Evolutionary conservation across 2,329 filamentous ascomycete species (phyloP).

Genomic region (Teratosphaeria gauchensis): DNA sequence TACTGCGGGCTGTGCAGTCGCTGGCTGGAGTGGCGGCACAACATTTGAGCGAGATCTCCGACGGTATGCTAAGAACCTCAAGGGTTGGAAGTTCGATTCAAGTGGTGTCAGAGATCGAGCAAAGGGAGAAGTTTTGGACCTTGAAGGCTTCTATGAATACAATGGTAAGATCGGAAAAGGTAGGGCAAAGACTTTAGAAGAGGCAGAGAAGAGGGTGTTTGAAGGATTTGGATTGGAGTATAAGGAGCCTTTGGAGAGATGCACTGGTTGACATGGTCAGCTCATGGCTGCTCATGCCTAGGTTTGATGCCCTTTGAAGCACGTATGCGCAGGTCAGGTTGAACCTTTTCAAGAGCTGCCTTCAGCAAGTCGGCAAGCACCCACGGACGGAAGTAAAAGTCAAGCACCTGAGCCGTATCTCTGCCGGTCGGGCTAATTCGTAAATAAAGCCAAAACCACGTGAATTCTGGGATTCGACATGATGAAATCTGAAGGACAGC

Average conservation of each 20-base stretch:
- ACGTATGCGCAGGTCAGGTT: not conserved
- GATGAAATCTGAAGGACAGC: not conserved
- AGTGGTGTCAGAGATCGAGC: constrained; percentile 65
- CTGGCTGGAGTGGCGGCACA: constrained; percentile 75
- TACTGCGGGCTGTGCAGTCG: constrained; percentile 75
- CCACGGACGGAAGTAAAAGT: not conserved
- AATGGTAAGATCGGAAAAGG: constrained; percentile 35
- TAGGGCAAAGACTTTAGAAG: constrained; percentile 47
- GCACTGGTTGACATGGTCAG: constrained; percentile 31
- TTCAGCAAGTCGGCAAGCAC: not conserved
- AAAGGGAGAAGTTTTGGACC: constrained; percentile 62
- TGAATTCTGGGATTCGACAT: not conserved
- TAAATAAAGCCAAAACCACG: not conserved
- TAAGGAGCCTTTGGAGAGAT: constrained; percentile 34
- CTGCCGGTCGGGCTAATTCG: not conserved
- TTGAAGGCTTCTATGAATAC: constrained; percentile 73
- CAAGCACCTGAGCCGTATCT: not conserved
- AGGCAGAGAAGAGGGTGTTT: constrained; percentile 75
- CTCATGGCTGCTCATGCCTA: not conserved
- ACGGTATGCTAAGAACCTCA: constrained; percentile 63
- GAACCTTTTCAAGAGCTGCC: not conserved
- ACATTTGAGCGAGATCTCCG: constrained; percentile 84
- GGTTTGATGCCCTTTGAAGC: not conserved
- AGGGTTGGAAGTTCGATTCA: constrained; percentile 78
- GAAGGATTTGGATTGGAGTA: constrained; percentile 56